Percentiles rank a stretch among this genome's conserved stretches.
Conservation (phyloP, 169 alveolate genomes). For the Hepatocystis sp. region DNA sequence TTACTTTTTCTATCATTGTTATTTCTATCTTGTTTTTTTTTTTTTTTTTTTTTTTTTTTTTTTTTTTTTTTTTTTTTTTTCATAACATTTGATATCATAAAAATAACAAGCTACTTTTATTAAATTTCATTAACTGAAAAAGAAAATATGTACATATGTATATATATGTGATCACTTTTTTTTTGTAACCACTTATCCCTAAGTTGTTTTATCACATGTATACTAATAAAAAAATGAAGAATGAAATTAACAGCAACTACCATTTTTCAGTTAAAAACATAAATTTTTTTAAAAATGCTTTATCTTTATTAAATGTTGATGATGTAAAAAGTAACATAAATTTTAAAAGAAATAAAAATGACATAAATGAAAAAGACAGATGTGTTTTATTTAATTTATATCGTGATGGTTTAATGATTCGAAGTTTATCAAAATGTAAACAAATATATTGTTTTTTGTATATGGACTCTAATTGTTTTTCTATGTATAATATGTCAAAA, state of each 20-base stretch:
- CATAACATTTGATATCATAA: too few species aligned
- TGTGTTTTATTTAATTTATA: constrained; percentile 31
- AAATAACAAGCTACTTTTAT: too few species aligned
- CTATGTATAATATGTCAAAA: constrained; percentile 18
- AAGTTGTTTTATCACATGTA: too few species aligned
- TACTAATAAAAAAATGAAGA: constrained; percentile 20
- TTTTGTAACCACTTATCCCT: too few species aligned
- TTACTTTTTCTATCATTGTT: too few species aligned
- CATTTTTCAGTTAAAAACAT: constrained; percentile 59
- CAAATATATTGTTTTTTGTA: constrained; percentile 66
- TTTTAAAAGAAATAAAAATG: constrained; percentile 1
- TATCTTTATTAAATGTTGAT: constrained; percentile 50
- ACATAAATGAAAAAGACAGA: constrained; percentile 16
- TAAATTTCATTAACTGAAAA: too few species aligned
- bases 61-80: too few species aligned
- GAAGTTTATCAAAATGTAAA: constrained; percentile 65
- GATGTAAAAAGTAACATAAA: constrained; percentile 17
- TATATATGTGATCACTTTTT: too few species aligned
- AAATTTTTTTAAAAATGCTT: constrained; percentile 60
- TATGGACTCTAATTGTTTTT: constrained; percentile 50
- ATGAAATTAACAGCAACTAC: constrained; percentile 19
- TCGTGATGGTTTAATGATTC: constrained; percentile 48
- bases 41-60: too few species aligned
- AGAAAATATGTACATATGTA: too few species aligned
- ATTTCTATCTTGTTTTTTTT: too few species aligned